Evolutionary conservation across 2,329 filamentous ascomycete species (phyloP).

Genomic region (Aspergillus ustus): DNA sequence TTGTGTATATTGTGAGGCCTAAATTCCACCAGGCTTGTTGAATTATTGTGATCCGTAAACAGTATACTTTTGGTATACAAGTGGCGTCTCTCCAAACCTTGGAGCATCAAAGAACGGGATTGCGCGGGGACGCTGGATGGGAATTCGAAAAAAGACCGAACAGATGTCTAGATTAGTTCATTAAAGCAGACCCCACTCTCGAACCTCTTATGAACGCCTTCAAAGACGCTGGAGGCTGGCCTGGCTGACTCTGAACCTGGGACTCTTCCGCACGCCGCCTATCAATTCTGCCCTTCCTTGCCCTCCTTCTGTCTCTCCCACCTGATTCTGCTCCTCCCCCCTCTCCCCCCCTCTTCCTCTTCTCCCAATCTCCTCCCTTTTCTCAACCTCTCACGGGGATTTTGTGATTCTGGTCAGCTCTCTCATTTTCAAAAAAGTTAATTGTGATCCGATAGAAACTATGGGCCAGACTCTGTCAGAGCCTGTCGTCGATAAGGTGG

Average conservation of each 20-base stretch:
- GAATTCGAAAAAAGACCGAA: not conserved
- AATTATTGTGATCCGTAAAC: not conserved
- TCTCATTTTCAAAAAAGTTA: slow-evolving; percentile 18
- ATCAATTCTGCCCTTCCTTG: slow-evolving; percentile 28
- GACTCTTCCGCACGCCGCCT: slow-evolving; percentile 26
- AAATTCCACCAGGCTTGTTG: not conserved
- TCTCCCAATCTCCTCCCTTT: slow-evolving; percentile 11
- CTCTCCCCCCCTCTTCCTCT: slow-evolving; percentile 26
- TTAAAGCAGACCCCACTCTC: slow-evolving; percentile 5
- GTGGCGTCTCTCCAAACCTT: not conserved
- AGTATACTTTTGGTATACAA: not conserved
- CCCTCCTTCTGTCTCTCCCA: slow-evolving; percentile 20
- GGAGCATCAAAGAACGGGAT: not conserved
- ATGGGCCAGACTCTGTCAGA: slow-evolving; percentile 99
- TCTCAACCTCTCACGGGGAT: slow-evolving; percentile 16
- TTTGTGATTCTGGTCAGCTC: slow-evolving; percentile 19
- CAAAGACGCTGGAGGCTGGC: slow-evolving; percentile 4
- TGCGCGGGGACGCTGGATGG: not conserved
- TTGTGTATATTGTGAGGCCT: not conserved
- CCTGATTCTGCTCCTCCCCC: slow-evolving; percentile 30
- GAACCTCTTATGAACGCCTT: slow-evolving; percentile 4
- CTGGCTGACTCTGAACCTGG: slow-evolving; percentile 16
- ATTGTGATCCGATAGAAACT: slow-evolving; percentile 43
- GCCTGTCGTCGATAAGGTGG: slow-evolving; percentile 98
- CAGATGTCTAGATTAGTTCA: not conserved